Conservation (phyloP, 106 monocot species). For the Acorus calamus region DNA sequence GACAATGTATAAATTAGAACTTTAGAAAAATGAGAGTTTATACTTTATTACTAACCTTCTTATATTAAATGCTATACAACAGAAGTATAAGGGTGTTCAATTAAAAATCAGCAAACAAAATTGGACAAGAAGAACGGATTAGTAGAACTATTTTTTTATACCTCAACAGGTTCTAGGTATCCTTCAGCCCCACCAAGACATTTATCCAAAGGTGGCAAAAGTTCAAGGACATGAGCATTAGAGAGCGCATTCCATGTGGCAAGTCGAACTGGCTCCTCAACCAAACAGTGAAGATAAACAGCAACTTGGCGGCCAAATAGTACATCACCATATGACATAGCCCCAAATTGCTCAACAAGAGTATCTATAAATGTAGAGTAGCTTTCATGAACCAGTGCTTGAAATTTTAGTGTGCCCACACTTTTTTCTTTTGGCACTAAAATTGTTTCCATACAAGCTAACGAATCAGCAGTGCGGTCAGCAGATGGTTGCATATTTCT, state of each 20-base stretch:
- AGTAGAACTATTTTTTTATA: conserved; percentile 3
- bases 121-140: background rate
- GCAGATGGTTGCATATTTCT: background rate
- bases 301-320: conserved; percentile 78
- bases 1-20: no score
- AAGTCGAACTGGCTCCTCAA: conserved; percentile 49
- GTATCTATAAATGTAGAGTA: conserved; percentile 79
- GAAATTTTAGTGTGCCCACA: conserved; percentile 7
- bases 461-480: background rate
- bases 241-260: conserved; percentile 72
- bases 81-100: no score
- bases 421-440: conserved; percentile 1
- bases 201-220: conserved; percentile 52
- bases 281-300: conserved; percentile 61
- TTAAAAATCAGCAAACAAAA: no score
- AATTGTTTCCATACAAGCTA: background rate
- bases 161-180: conserved; percentile 83
- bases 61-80: no score
- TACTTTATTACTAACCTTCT: no score
- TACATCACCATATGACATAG: conserved; percentile 82
- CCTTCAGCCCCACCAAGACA: conserved; percentile 59
- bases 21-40: no score
- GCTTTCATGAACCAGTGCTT: conserved; percentile 54
- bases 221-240: conserved; percentile 61
- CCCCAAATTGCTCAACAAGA: conserved; percentile 82